A percentile compares a stretch with the other conserved stretches of the same genome.
Evolutionary conservation across 2,329 filamentous ascomycete species (phyloP).

Genomic region (Monilinia aucupariae): DNA sequence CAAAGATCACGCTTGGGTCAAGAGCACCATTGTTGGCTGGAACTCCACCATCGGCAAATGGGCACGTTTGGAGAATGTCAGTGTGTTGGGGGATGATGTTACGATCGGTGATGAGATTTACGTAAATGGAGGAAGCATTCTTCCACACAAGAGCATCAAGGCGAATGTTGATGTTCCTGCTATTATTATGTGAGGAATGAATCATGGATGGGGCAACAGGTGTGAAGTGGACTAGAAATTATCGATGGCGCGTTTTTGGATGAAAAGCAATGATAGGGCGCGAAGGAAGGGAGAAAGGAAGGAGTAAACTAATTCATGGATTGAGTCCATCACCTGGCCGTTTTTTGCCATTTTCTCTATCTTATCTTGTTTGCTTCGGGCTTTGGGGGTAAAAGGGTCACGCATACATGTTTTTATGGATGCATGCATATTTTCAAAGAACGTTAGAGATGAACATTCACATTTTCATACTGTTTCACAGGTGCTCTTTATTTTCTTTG

Average conservation of each 20-base stretch:
- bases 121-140: conserved; percentile 90
- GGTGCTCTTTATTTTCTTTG: neutral
- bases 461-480: neutral
- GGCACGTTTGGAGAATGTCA: conserved; percentile 95
- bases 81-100: conserved; percentile 95
- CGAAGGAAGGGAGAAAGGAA: neutral
- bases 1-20: conserved; percentile 98
- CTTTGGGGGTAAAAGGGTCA: conserved; percentile 5
- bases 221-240: neutral
- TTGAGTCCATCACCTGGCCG: conserved; percentile 10
- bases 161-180: conserved; percentile 81
- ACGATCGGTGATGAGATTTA: conserved; percentile 98
- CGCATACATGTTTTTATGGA: conserved; percentile 10
- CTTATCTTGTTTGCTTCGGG: conserved; percentile 6
- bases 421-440: conserved; percentile 10
- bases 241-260: neutral
- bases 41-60: conserved; percentile 93
- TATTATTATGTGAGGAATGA: conserved; percentile 56
- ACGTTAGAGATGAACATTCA: conserved; percentile 1
- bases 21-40: conserved; percentile 98
- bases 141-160: conserved; percentile 99
- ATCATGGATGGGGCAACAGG: neutral
- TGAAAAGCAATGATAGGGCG: neutral
- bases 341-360: conserved; percentile 14
- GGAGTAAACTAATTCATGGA: conserved; percentile 12